phyloP scores from a whole-genome alignment of 2,329 filamentous ascomycete species.

The Sporothrix curviconia region DNA sequence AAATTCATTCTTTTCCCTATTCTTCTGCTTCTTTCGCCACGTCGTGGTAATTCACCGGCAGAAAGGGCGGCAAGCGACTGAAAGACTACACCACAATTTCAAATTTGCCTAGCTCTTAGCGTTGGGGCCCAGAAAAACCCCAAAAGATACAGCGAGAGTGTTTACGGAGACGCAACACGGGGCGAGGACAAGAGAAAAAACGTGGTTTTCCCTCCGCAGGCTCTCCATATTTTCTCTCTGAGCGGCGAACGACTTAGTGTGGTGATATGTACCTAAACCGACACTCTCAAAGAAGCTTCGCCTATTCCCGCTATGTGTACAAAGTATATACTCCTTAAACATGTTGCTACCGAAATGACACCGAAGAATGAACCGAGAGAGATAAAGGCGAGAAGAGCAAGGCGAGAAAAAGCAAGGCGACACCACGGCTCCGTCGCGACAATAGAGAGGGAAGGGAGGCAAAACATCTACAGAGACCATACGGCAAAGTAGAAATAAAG shows the following conservation, averaged over 20 bases:
- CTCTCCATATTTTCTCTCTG: too few species aligned
- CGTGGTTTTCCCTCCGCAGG: conserved; percentile 4
- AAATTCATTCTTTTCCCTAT: too few species aligned
- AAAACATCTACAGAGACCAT: neutral
- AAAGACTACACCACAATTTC: neutral
- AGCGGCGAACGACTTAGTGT: neutral
- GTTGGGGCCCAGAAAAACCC: neutral
- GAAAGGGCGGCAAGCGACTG: neutral
- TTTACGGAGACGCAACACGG: too few species aligned
- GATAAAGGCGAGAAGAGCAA: neutral
- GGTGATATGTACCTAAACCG: too few species aligned
- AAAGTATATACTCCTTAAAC: too few species aligned
- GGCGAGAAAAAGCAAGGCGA: neutral
- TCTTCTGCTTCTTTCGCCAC: conserved; percentile 2
- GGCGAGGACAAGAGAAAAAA: conserved; percentile 5
- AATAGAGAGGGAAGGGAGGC: neutral
- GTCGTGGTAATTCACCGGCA: neutral
- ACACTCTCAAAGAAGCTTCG: too few species aligned
- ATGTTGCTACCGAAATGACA: conserved; percentile 13
- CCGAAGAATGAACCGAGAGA: conserved; percentile 6
- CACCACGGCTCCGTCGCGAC: too few species aligned
- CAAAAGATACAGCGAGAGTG: neutral
- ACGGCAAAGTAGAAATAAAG: neutral
- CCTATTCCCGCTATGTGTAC: too few species aligned
- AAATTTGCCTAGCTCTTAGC: too few species aligned